These are phyloP conservation scores for Stagonosporopsis tanaceti DNA, from an alignment of 2,329 filamentous ascomycete species.

Conservation along the genomic window DNA sequence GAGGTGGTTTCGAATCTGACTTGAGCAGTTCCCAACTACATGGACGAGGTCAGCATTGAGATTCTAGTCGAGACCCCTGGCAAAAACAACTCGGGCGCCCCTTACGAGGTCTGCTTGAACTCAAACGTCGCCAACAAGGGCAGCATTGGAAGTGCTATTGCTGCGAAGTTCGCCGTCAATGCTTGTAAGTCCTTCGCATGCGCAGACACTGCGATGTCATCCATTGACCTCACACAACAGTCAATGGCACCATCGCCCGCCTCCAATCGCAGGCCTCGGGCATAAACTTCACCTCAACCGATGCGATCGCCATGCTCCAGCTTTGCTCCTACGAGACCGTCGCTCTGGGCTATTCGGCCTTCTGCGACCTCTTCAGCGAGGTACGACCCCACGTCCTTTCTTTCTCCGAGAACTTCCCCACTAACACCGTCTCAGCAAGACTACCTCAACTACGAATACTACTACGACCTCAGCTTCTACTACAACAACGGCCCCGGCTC, in stretches of 20 bases:
- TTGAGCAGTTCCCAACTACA: constrained; percentile 34
- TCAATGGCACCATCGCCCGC: constrained; percentile 40
- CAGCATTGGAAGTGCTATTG: constrained; percentile 38
- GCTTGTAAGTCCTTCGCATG: constrained; percentile 22
- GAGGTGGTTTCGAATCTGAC: not conserved
- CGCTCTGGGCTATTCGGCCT: constrained; percentile 54
- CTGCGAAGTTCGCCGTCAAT: constrained; percentile 31
- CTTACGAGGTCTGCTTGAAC: constrained; percentile 41
- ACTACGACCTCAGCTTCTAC: constrained; percentile 53
- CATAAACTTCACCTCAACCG: constrained; percentile 44
- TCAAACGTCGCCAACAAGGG: constrained; percentile 37
- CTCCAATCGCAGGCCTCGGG: constrained; percentile 38
- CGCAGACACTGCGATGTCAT: not conserved
- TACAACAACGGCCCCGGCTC: constrained; percentile 45
- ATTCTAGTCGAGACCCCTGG: constrained; percentile 38
- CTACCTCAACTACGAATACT: constrained; percentile 56
- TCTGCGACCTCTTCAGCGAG: constrained; percentile 54
- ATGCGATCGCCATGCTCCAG: constrained; percentile 53
- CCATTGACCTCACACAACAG: not conserved
- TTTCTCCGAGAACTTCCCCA: not conserved
- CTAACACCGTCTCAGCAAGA: constrained; percentile 37
- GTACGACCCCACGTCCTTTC: not conserved
- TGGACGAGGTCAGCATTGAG: constrained; percentile 41
- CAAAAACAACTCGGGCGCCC: constrained; percentile 41
- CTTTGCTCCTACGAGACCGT: constrained; percentile 45